phyloP scores from a whole-genome alignment of 2,329 filamentous ascomycete genomes.

The Phoma herbarum region DNA sequence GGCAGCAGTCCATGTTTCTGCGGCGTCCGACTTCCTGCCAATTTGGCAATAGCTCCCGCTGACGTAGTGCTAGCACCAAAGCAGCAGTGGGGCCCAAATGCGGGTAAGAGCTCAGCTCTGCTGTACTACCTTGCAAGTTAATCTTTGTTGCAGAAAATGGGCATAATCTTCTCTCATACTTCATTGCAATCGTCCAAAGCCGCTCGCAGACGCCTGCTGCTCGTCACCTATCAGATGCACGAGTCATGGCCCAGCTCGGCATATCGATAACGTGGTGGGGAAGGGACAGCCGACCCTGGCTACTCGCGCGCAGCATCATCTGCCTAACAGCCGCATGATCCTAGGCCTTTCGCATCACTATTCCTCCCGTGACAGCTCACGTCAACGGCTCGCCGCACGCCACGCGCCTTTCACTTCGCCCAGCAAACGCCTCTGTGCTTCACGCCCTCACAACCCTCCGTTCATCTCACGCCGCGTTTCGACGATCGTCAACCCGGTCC shows the following conservation, averaged over 20 bases:
- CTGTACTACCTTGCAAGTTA: not conserved
- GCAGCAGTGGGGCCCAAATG: slow-evolving; percentile 3
- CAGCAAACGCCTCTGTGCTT: slow-evolving; percentile 13
- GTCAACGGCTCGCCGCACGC: slow-evolving; percentile 32
- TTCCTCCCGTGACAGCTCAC: slow-evolving; percentile 34
- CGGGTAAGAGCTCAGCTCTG: slow-evolving; percentile 4
- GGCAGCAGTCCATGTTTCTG: slow-evolving; percentile 21
- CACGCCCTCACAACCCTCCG: not conserved
- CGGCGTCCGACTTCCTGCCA: slow-evolving; percentile 32
- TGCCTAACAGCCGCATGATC: slow-evolving; percentile 29
- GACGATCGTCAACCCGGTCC: slow-evolving; percentile 5
- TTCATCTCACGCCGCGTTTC: slow-evolving; percentile 3
- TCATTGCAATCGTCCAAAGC: not conserved
- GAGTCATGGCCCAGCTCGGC: slow-evolving; percentile 21
- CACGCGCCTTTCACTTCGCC: slow-evolving; percentile 22
- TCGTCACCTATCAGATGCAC: slow-evolving; percentile 5
- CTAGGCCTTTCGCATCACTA: slow-evolving; percentile 25
- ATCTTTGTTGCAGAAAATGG: not conserved
- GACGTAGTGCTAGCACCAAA: slow-evolving; percentile 27
- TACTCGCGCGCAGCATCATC: slow-evolving; percentile 24
- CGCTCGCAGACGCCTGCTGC: not conserved
- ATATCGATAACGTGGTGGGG: slow-evolving; percentile 33
- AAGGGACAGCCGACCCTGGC: slow-evolving; percentile 12
- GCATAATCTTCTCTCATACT: not conserved
- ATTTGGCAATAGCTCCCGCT: slow-evolving; percentile 27